Evolutionary conservation across 306 rosid genomes (phyloP), one percentile per base, ranked within the genome.

Genomic region (Quercus rubra): DNA sequence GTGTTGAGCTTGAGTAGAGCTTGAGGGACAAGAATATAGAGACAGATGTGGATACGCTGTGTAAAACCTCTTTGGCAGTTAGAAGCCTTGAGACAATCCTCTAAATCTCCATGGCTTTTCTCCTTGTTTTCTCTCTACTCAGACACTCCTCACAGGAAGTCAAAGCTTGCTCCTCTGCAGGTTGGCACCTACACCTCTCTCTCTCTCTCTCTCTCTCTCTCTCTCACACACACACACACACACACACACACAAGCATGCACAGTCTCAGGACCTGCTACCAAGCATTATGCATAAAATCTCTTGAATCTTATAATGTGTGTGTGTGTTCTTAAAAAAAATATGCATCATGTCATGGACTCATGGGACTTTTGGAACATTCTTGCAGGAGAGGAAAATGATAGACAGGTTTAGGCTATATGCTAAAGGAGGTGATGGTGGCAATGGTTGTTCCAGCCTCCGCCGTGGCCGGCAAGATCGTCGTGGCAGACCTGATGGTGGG

Each of bases 371-470:
- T 73, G 79, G 73, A 69, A 72, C 11, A 71, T 70, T 31, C 49
- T 73, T 86, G 61, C 79, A 95, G 98, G 98, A 95, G 88, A 91
- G 96, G 83, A 91, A 85, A 87, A 93, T 91, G 97, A 88, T 90
- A 71, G 99, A 95, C 81, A 88, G 87, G 79, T 76, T 85, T 70
- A 91, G 84, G 85, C 77, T 93, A 80, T 83, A 84, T 83, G 94
- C 98, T 57, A 95, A 86, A 86, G 97, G 88, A 77, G 98, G 99
- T 72, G 91, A 86, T 83, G 99, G 99, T 18, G 99, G 99, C 67
- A 83, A 59, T 87, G 99, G 99, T 61, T 95, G 98, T 83, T 69
- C 80, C 75, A 93, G 99, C 86, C 59, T 78, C 15, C 97, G 81
- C 74, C 91, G 98, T 28, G 78, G 97, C 73, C 82, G 86, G 67